Percentiles rank a stretch among this genome's conserved stretches.
These are phyloP conservation scores for Teratosphaeria destructans DNA, from an alignment of 2,329 filamentous ascomycete genomes.

Conservation along the genomic window DNA sequence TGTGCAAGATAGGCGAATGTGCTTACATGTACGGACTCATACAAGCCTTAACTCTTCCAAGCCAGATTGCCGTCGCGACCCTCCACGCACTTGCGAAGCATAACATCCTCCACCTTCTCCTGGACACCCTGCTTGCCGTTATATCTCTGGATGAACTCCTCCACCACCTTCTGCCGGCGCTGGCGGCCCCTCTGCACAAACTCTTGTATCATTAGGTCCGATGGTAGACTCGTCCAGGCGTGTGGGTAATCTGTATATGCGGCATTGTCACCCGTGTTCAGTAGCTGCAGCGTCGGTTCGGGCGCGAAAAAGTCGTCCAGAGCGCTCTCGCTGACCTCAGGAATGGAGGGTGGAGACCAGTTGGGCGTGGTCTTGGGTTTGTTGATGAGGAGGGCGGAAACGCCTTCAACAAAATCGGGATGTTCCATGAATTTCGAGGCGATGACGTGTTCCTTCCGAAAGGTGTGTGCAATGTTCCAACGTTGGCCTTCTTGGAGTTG, in stretches of 20 bases:
- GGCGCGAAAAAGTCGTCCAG: constrained; percentile 59
- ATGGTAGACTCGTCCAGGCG: constrained; percentile 58
- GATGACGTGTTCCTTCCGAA: constrained; percentile 75
- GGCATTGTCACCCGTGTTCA: constrained; percentile 34
- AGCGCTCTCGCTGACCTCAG: constrained; percentile 49
- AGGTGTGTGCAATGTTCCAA: constrained; percentile 79
- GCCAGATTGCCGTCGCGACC: background rate
- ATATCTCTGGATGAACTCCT: constrained; percentile 29
- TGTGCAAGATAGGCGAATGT: background rate
- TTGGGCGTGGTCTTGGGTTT: constrained; percentile 55
- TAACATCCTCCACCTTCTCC: constrained; percentile 49
- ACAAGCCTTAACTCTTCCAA: background rate
- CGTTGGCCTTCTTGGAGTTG: constrained; percentile 66
- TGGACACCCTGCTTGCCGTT: constrained; percentile 39
- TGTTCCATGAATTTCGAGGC: constrained; percentile 81
- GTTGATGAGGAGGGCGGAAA: constrained; percentile 67
- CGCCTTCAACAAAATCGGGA: constrained; percentile 84
- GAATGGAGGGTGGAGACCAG: constrained; percentile 67
- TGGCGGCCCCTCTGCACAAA: constrained; percentile 24
- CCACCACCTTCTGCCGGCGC: constrained; percentile 28
- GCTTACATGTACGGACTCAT: background rate
- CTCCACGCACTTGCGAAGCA: background rate
- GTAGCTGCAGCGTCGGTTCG: constrained; percentile 44
- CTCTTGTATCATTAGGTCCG: constrained; percentile 50
- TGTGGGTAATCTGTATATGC: constrained; percentile 69